Percentiles rank a stretch among this genome's conserved stretches.
These are phyloP conservation scores for Geotrichum klebahnii DNA, from an alignment of 1,139 yeast species.

Conservation along the genomic window DNA sequence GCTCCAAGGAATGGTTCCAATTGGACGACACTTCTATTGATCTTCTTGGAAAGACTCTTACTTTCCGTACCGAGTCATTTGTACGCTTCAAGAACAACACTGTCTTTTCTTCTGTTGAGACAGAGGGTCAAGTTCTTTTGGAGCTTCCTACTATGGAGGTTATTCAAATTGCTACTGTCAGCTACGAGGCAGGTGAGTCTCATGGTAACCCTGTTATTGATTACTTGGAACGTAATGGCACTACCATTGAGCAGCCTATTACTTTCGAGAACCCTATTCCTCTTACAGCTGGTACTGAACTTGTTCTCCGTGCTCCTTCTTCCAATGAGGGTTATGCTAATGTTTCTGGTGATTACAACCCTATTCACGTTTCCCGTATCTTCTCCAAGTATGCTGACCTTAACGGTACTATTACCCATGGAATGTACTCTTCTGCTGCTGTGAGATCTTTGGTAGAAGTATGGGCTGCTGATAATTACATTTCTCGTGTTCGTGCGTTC, in stretches of 20 bases:
- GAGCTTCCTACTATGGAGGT: conserved; percentile 93
- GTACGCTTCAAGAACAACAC: conserved; percentile 73
- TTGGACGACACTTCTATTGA: conserved; percentile 64
- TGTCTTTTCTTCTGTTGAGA: conserved; percentile 73
- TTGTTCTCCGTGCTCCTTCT: conserved; percentile 71
- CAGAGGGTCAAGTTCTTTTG: conserved; percentile 78
- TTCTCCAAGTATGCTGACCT: conserved; percentile 89
- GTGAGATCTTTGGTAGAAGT: conserved; percentile 93
- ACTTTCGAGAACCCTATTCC: conserved; percentile 88
- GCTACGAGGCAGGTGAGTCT: conserved; percentile 86
- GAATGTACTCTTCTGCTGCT: conserved; percentile 96
- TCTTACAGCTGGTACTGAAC: conserved; percentile 68
- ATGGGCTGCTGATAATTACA: conserved; percentile 97
- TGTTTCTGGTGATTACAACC: conserved; percentile 97
- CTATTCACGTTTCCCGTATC: conserved; percentile 94
- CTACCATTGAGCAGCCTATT: conserved; percentile 90
- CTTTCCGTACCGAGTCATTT: conserved; percentile 84
- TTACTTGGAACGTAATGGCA: conserved; percentile 85
- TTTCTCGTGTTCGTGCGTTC: conserved; percentile 93
- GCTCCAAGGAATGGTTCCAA: conserved; percentile 97
- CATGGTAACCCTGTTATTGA: conserved; percentile 97
- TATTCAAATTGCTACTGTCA: conserved; percentile 79
- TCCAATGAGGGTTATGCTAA: conserved; percentile 94
- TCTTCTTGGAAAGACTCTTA: conserved; percentile 71
- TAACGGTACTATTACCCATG: conserved; percentile 97